phyloP scores from a whole-genome alignment of 257 asterid species.

The Solanum tacnaense region DNA sequence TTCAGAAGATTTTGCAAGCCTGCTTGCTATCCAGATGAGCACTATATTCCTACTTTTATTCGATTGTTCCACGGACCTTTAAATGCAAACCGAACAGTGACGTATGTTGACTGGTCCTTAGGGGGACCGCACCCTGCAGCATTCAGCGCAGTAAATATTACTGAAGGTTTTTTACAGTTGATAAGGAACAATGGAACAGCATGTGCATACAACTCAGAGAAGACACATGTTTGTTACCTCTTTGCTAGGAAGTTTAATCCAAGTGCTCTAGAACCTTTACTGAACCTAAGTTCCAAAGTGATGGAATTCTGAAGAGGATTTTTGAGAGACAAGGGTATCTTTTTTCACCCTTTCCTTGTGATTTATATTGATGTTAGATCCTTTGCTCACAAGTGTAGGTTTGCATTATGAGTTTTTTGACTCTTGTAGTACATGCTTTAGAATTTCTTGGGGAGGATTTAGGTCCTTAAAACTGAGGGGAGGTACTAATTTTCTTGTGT shows the following conservation, averaged over 20 bases:
- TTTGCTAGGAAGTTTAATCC: constrained; percentile 90
- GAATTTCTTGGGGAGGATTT: neutral
- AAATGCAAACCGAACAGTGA: constrained; percentile 67
- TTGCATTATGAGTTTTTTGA: neutral
- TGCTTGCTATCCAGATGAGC: constrained; percentile 94
- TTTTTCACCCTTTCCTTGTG: neutral
- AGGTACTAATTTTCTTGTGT: neutral
- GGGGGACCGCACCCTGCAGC: constrained; percentile 77
- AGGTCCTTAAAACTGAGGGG: neutral
- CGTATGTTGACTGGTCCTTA: constrained; percentile 79
- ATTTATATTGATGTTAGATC: neutral
- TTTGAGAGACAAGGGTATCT: neutral
- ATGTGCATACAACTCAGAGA: constrained; percentile 47
- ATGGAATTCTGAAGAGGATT: constrained; percentile 52
- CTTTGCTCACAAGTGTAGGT: neutral
- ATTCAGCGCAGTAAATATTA: constrained; percentile 41
- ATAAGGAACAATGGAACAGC: constrained; percentile 46
- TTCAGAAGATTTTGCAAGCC: constrained; percentile 69
- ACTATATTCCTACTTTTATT: constrained; percentile 69
- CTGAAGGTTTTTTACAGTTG: constrained; percentile 36
- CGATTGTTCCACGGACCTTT: constrained; percentile 49
- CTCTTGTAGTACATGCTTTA: neutral
- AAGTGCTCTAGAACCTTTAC: constrained; percentile 56
- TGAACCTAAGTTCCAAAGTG: constrained; percentile 39
- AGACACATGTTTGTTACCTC: constrained; percentile 45